These are phyloP conservation scores for Datura wrightii DNA, from an alignment of 257 asterid species.

Conservation along the genomic window DNA sequence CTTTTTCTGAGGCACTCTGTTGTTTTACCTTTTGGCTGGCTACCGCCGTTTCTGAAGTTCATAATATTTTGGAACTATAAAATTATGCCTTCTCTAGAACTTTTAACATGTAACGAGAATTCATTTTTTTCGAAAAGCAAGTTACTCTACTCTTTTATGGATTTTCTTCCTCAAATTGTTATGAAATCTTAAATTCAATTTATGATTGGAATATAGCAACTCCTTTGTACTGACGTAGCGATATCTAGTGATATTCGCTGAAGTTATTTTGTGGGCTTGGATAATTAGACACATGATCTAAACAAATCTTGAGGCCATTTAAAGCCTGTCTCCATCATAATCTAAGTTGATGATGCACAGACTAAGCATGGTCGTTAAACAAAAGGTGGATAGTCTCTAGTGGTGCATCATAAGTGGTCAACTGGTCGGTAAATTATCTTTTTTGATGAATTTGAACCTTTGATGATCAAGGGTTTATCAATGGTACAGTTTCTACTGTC, in stretches of 20 bases:
- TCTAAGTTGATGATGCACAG: background rate
- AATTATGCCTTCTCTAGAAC: background rate
- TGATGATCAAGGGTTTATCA: background rate
- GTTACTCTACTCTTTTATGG: background rate
- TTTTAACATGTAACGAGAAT: background rate
- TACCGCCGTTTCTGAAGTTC: background rate
- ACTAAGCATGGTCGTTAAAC: background rate
- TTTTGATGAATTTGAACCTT: background rate
- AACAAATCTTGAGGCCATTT: background rate
- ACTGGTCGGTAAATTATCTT: background rate
- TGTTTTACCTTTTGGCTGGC: background rate
- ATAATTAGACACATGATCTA: background rate
- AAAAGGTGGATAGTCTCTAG: background rate
- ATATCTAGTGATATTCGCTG: background rate
- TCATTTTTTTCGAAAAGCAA: background rate
- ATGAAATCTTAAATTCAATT: background rate
- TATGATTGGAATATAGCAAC: background rate
- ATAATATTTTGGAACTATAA: background rate
- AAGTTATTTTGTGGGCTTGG: background rate
- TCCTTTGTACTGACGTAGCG: background rate
- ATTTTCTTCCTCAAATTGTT: background rate
- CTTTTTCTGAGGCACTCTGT: background rate
- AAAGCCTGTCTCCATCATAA: background rate
- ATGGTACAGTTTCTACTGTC: background rate
- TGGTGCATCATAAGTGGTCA: background rate